Evolutionary conservation across 345 rosid species (phyloP), one percentile per base, ranked within the genome.

Genomic region (Acer campestre): DNA sequence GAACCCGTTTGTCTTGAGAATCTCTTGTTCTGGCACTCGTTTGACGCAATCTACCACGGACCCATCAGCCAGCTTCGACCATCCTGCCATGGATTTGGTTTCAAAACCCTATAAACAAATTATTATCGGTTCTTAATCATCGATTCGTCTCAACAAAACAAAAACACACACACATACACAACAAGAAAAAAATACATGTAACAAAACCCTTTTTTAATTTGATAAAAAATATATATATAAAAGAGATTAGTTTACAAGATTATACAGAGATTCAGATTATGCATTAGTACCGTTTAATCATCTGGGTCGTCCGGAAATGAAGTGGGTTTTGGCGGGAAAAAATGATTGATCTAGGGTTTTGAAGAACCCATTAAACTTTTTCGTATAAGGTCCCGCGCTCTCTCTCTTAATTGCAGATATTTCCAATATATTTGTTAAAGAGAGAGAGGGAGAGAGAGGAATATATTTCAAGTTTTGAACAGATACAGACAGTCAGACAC

Each of bases 31-130:
- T 17, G 77, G 17, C 72, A 59, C 63, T 71, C 74, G 79, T 13
- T 80, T 79, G 63, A 20, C 42, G 64, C 35, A 64, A 80, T 75
- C 91, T 59, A 71, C 62, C 59, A 64, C 62, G 64, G 81, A 80
- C 68, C 78, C 86, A 56, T 79, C 84, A 68, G 77, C 86, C 66
- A 79, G 78, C 79, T 74, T 80, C 76, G 91, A 78, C 84, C 89
- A 86, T 10, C 89, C 89, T 61, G 87, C 85, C 89, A 88, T 85
- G 71, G 71, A 80, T 61, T 74, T 63, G 44, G 70, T 68, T 59
- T 77, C 85, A 83, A 84, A 53, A 31, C 69, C 88, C 84, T 80
- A 77, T 46, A 85, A 61, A 77, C 72, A 85, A 79, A 71, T 61
- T 18, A n/a, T 12, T 61, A 61, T 17, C 10, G 16, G 55, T 12